Conservation (phyloP, 257 asterid species). For the Solanum chilense region DNA sequence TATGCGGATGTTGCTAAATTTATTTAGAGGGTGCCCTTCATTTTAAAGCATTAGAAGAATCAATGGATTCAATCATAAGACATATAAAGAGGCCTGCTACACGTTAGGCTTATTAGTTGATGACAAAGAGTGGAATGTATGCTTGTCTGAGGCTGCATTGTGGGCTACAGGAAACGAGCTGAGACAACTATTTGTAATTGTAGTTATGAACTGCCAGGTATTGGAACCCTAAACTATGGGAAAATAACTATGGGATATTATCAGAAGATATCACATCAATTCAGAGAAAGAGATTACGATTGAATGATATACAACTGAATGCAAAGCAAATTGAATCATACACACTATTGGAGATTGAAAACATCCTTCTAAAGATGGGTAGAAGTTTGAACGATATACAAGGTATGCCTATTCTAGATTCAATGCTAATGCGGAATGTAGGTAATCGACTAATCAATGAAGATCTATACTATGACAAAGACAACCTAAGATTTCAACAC, state of each 20-base stretch:
- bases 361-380: not conserved
- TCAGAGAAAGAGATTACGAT: not conserved
- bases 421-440: not conserved
- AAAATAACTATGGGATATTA: not conserved
- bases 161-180: not conserved
- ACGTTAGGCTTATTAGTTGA: not conserved
- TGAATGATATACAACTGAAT: not conserved
- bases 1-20: too few relatives aligned
- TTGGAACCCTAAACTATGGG: not conserved
- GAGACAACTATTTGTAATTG: not conserved
- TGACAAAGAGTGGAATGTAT: not conserved
- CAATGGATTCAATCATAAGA: too few relatives aligned
- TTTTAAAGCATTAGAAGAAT: too few relatives aligned
- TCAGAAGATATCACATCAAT: not conserved
- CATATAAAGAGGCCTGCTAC: too few relatives aligned
- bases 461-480: not conserved
- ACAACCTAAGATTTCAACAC: not conserved
- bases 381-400: not conserved
- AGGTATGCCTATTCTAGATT: not conserved
- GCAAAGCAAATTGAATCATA: not conserved
- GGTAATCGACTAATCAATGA: not conserved
- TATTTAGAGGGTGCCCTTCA: too few relatives aligned
- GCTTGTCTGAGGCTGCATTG: not conserved
- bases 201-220: not conserved
- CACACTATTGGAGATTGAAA: not conserved